These are phyloP conservation scores for Bryoerythrophyllum caledonicum DNA, from an alignment of 225 moss, liverwort and hornwort genomes.

Conservation along the genomic window DNA sequence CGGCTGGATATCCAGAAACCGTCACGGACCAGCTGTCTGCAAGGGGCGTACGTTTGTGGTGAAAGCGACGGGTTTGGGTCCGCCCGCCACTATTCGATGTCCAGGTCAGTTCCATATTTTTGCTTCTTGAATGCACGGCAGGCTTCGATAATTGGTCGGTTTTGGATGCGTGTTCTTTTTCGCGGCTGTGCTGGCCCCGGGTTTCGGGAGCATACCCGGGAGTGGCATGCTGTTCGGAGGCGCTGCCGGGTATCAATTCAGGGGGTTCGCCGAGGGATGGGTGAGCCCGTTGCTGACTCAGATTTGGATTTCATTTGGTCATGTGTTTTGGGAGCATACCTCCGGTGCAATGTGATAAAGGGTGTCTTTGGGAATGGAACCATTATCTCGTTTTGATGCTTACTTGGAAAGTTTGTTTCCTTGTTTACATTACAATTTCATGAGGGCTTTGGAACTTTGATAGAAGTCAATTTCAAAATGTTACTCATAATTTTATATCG, in stretches of 20 bases:
- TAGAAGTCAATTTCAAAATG: no score
- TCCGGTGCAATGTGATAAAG: no score
- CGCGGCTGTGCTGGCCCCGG: not conserved
- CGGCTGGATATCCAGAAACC: not conserved
- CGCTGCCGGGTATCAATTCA: not conserved
- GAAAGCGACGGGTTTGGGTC: not conserved
- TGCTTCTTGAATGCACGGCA: not conserved
- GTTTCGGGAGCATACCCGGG: not conserved
- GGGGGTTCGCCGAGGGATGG: not conserved
- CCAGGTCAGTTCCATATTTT: not conserved
- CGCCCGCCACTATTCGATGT: not conserved
- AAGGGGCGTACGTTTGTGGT: not conserved
- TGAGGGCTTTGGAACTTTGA: no score
- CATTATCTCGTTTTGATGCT: no score
- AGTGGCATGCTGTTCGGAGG: not conserved
- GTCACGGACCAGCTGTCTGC: not conserved
- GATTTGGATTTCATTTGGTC: no score
- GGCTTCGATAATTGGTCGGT: not conserved
- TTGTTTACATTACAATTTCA: no score
- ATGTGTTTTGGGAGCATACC: no score
- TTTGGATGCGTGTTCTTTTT: not conserved
- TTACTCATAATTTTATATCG: no score
- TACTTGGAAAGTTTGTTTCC: no score
- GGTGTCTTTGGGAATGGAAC: no score
- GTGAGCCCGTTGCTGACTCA: not conserved